phyloP scores from a whole-genome alignment of 2,329 filamentous ascomycete species.

The Colletotrichum siamense region DNA sequence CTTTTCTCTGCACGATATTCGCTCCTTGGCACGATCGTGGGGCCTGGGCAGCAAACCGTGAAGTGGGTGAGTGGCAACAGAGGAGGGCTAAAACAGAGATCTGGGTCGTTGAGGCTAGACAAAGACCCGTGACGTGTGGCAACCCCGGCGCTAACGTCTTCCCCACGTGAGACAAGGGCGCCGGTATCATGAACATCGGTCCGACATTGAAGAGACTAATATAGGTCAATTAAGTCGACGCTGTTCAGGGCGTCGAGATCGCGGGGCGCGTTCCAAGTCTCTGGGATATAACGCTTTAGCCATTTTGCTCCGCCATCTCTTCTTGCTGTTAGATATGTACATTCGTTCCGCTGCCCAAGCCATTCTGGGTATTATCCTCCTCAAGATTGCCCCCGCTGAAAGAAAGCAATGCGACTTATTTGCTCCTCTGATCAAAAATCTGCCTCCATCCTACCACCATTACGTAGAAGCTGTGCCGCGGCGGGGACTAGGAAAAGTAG shows the following conservation, averaged over 20 bases:
- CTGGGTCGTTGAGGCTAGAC: background rate
- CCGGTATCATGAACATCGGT: background rate
- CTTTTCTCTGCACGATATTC: background rate
- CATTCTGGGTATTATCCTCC: constrained; percentile 20
- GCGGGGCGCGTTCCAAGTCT: background rate
- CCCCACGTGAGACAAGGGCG: background rate
- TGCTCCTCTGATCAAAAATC: background rate
- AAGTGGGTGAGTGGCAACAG: background rate
- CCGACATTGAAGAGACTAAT: background rate
- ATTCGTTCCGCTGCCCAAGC: background rate
- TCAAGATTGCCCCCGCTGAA: background rate
- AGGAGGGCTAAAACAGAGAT: background rate
- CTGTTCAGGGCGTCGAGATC: background rate
- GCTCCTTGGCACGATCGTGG: background rate
- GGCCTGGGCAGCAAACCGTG: background rate
- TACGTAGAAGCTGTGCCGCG: background rate
- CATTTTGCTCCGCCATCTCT: background rate
- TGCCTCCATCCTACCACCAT: background rate
- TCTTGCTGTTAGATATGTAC: background rate
- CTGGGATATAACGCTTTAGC: background rate
- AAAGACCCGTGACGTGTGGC: background rate
- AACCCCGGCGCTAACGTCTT: background rate
- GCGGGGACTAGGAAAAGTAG: background rate
- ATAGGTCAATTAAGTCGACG: background rate
- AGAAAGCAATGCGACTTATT: background rate